Base-by-base conservation (phyloP, 176 grass and related monocot species). In the Ensete glaucum region DNA sequence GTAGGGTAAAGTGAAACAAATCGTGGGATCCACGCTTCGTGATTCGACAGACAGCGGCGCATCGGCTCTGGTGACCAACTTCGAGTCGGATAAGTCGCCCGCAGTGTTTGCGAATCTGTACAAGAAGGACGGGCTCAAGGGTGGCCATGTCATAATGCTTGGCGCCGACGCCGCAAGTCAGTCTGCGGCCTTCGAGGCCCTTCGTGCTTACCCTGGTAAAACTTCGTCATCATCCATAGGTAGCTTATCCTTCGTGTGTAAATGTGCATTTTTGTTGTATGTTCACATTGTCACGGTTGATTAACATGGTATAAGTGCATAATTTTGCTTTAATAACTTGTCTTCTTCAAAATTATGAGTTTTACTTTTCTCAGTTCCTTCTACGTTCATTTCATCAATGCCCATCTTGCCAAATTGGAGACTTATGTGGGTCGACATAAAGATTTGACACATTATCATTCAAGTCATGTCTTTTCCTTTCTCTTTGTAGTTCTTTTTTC, bases 1-100 rank as follows among this genome's bases (percentile, higher is more conserved):
- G 69, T 66, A 99, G 90, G 95, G 88, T 0, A 94, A 99, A 83
- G 95, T 99, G 65, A 99, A 99, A 67, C 90, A 99, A 82, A 99
- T 99, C 73, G 90, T 99, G 50, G 95, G 95, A 5, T 91, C 95
- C 53, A 99, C 90, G 12, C 90, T 99, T 53, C 79, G 59, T n/a
- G 95, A 94, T 85, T 80, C 72, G 62, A 66, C 72, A 2, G 77
- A 80, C 2, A 81, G 87, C 67, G 78, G 80, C 11, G 63, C 50
- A 2, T 63, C 76, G 0, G 1, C 75, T 56, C 87, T 97, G 20
- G 84, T 99, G 52, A 99, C 90, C 0, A 99, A 99, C 62, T 94
- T 99, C 68, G 95, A 94, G 65, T 91, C 90, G 50, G 90, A 99
- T 78, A 94, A 87, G 71, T 81, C 95, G 16, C 51, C 90, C 3